Evolutionary conservation across 805 yeast species (phyloP), one percentile per base, ranked within the genome.

Genomic region (Cyberlindnera euphorbiae): DNA sequence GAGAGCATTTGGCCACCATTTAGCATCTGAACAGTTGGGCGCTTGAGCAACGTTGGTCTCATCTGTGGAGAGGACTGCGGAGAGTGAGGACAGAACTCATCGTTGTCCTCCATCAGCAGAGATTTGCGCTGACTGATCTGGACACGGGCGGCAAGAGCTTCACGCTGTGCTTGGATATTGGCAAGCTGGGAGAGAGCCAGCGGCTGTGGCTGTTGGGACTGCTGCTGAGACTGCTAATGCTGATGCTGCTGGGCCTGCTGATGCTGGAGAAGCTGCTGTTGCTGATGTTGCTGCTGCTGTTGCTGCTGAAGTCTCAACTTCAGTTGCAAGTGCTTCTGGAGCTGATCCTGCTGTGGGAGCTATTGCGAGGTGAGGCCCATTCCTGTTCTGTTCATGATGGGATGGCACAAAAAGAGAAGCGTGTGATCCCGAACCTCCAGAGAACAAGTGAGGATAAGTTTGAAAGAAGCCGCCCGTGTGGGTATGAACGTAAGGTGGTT

Each of bases 31-130:
- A 27, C n/a, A 6, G 33, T 25, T 7, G 31, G 28, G 18, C 41
- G 41, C 27, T 37, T 22, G 26, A 34, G 13, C 8, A 30, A 17
- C 15, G 34, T 21, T 7, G 32, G 39, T 32, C 38, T 38, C 30
- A 23, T 27, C 18, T 14, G 36, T 17, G 35, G 38, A 9, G 39
- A 26, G 9, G 27, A 26, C 19, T 49, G 49, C 6, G 41, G 17
- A 19, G 46, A 39, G 14, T 55, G 59, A 8, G 84, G 84, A 46
- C 80, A 78, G 56, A 83, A 83, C 60, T 79, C 89, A 33, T 71
- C 53, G 56, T 82, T 90, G 47, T 82, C 84, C 54, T 78, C 86
- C 27, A 68, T 53, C 46, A 80, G 88, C 55, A 82, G 80, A 26
- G 86, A 79, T 47, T 82, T 73, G 50, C 79, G 75, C 26, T 78